phyloP scores from a whole-genome alignment of 2,329 filamentous ascomycete species.

The Botrytis hyacinthi region DNA sequence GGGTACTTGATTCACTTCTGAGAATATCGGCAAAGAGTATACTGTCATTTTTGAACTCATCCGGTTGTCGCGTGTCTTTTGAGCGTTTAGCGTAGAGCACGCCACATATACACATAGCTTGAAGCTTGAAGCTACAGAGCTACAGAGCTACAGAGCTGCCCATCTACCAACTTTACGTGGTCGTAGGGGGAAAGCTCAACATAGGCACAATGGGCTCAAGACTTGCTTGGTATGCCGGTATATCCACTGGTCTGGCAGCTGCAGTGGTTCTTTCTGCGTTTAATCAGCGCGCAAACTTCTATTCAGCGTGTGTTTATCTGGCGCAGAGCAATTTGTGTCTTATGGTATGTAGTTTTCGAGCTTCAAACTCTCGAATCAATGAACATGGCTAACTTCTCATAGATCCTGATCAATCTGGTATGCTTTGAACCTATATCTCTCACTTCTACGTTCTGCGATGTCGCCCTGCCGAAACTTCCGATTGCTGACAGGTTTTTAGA shows the following conservation, averaged over 20 bases:
- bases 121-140: background rate
- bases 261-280: constrained; percentile 86
- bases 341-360: constrained; percentile 57
- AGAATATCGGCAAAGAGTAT: background rate
- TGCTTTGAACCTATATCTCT: background rate
- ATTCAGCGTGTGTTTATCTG: constrained; percentile 94
- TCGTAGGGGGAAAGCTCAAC: background rate
- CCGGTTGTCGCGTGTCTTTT: background rate
- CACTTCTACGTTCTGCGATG: background rate
- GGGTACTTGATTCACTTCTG: background rate
- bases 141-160: background rate
- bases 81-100: background rate
- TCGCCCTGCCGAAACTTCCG: constrained; percentile 3
- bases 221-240: constrained; percentile 52
- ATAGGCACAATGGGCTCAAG: constrained; percentile 29
- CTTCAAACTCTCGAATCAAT: background rate
- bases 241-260: constrained; percentile 78
- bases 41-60: background rate
- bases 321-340: constrained; percentile 95
- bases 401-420: constrained; percentile 85
- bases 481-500: constrained; percentile 33
- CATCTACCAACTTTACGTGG: background rate
- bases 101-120: background rate
- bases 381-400: constrained; percentile 19
- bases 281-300: constrained; percentile 95